Conservation (phyloP, 2,329 filamentous ascomycete genomes). For the Juglanconis oblonga region DNA sequence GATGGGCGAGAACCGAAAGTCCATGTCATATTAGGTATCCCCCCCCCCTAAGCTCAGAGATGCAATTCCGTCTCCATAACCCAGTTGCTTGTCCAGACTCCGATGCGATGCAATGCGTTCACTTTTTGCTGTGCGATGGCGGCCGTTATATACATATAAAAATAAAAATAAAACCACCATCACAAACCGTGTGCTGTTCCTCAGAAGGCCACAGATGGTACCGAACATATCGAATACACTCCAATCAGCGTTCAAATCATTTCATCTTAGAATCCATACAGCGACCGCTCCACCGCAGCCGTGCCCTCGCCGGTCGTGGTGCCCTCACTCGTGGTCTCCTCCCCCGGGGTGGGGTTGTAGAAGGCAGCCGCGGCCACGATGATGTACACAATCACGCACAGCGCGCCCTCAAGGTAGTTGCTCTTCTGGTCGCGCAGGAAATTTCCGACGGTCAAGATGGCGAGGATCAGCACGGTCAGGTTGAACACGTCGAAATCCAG, state of each 20-base stretch:
- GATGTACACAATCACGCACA: conserved; percentile 69
- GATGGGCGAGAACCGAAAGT: neutral
- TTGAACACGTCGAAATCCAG: conserved; percentile 87
- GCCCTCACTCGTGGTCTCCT: neutral
- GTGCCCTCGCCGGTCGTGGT: no score
- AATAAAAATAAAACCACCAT: neutral
- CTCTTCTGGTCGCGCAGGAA: conserved; percentile 86
- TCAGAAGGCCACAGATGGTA: neutral
- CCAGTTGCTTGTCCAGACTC: neutral
- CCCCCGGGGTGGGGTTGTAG: conserved; percentile 49
- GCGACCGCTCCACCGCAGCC: neutral
- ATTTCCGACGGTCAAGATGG: conserved; percentile 82
- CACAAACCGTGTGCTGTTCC: neutral
- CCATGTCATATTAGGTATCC: neutral
- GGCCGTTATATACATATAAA: neutral
- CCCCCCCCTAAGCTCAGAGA: neutral
- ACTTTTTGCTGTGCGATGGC: neutral
- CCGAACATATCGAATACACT: neutral
- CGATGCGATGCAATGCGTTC: conserved; percentile 1
- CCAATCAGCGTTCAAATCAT: neutral
- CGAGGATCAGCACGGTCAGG: conserved; percentile 74
- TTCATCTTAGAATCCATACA: neutral
- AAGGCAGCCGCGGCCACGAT: conserved; percentile 58
- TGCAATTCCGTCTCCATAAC: neutral
- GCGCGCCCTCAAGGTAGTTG: conserved; percentile 83